phyloP scores from a whole-genome alignment of 805 yeast species.

The Candida railenensis region DNA sequence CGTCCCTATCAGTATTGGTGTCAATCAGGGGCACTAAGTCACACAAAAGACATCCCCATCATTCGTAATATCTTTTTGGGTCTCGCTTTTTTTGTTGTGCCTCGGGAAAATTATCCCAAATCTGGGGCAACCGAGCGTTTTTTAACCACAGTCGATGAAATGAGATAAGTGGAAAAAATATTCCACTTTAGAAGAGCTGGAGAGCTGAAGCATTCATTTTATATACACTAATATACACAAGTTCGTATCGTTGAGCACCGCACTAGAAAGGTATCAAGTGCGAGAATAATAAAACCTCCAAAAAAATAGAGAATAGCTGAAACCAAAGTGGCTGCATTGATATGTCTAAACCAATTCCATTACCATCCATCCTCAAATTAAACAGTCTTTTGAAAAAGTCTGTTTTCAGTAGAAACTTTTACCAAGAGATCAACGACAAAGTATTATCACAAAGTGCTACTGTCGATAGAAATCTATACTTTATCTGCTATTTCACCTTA shows the following conservation, averaged over 20 bases:
- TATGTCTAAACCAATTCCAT: constrained; percentile 12
- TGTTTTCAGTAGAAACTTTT: constrained; percentile 36
- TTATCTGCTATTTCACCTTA: constrained; percentile 43
- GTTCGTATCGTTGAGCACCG: too few species aligned
- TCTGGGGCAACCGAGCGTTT: neutral
- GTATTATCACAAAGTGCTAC: constrained; percentile 32
- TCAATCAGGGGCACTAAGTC: too few species aligned
- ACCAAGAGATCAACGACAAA: constrained; percentile 41
- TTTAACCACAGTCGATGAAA: neutral
- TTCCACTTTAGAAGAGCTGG: too few species aligned
- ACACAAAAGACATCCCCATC: too few species aligned
- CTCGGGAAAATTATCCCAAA: neutral
- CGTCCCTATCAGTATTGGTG: too few species aligned
- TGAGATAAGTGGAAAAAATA: too few species aligned
- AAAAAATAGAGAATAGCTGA: too few species aligned
- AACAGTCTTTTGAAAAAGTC: constrained; percentile 28
- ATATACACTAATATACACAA: neutral
- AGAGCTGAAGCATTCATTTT: too few species aligned
- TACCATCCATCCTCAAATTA: constrained; percentile 25
- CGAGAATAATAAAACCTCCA: too few species aligned
- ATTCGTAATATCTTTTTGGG: too few species aligned
- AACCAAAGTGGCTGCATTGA: too few species aligned
- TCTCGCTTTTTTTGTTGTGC: neutral
- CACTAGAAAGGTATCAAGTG: too few species aligned
- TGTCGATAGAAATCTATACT: constrained; percentile 39